phyloP scores from a whole-genome alignment of 2,329 filamentous ascomycete genomes.

The Fusarium veterinarium region DNA sequence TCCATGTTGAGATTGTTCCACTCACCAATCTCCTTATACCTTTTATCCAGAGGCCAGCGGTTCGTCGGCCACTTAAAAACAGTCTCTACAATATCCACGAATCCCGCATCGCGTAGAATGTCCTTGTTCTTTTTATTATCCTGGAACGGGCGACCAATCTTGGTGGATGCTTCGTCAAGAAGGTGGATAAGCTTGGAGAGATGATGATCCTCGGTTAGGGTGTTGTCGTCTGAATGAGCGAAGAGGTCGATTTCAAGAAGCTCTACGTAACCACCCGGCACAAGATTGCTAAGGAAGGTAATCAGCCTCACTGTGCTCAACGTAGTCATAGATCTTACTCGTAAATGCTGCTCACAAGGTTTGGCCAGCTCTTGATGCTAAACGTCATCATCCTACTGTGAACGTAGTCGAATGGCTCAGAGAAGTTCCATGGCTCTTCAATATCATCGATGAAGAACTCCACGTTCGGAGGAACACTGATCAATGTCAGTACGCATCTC shows the following conservation, averaged over 20 bases:
- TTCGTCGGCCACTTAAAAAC: slow-evolving; percentile 39
- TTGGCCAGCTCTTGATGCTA: slow-evolving; percentile 32
- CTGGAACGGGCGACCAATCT: slow-evolving; percentile 28
- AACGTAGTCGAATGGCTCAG: slow-evolving; percentile 35
- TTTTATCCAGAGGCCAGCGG: slow-evolving; percentile 23
- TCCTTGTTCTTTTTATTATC: slow-evolving; percentile 31
- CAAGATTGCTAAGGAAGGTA: slow-evolving; percentile 2
- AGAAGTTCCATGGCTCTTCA: slow-evolving; percentile 32
- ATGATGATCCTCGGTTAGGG: slow-evolving; percentile 4
- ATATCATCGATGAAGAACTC: slow-evolving; percentile 37
- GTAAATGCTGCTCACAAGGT: slow-evolving; percentile 9
- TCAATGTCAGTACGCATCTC: not conserved
- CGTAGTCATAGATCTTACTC: not conserved
- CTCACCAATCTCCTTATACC: slow-evolving; percentile 30
- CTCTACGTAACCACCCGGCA: slow-evolving; percentile 25
- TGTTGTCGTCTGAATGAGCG: slow-evolving; percentile 25
- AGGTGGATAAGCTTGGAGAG: slow-evolving; percentile 11
- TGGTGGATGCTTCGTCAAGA: slow-evolving; percentile 18
- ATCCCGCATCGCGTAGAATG: slow-evolving; percentile 16
- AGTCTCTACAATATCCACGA: slow-evolving; percentile 25
- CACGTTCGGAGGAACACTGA: slow-evolving; percentile 33
- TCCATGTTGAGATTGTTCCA: slow-evolving; percentile 32
- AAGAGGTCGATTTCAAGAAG: slow-evolving; percentile 32
- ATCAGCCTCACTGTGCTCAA: fast-evolving
- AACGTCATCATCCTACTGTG: slow-evolving; percentile 38